phyloP scores from a whole-genome alignment of 257 asterid species.

The Paraleonurus japonicus region DNA sequence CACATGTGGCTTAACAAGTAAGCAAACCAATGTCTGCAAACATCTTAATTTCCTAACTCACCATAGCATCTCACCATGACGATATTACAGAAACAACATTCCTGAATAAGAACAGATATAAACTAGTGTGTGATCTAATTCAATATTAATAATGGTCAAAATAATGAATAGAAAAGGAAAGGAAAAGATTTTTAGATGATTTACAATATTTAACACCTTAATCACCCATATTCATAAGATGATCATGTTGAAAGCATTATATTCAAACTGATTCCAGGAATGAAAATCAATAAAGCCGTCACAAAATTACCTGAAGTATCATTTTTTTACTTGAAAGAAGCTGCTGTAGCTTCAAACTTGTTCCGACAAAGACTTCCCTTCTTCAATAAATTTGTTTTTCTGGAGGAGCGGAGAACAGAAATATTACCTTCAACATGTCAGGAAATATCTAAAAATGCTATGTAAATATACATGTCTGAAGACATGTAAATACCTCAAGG shows the following conservation, averaged over 20 bases:
- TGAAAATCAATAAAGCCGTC: constrained; percentile 12
- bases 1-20: background rate
- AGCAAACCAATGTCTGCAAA: constrained; percentile 13
- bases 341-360: constrained; percentile 76
- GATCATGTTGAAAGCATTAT: constrained; percentile 20
- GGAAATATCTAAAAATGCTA: constrained; percentile 1
- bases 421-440: constrained; percentile 19
- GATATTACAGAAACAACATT: background rate
- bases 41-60: constrained; percentile 14
- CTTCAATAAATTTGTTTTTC: constrained; percentile 92
- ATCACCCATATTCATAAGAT: background rate
- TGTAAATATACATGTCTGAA: constrained; percentile 17
- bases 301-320: constrained; percentile 65
- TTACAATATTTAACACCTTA: constrained; percentile 2
- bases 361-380: constrained; percentile 64
- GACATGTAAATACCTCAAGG: constrained; percentile 65
- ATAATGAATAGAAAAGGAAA: background rate
- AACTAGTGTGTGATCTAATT: background rate
- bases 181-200: constrained; percentile 3
- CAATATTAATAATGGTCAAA: background rate
- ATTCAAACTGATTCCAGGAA: background rate
- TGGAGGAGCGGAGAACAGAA: constrained; percentile 30
- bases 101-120: constrained; percentile 14
- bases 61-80: background rate
- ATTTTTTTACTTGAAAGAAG: constrained; percentile 79